Base-by-base conservation (phyloP, 495 filamentous ascomycete species). In the Pseudoneurospora amorphoporcata region DNA sequence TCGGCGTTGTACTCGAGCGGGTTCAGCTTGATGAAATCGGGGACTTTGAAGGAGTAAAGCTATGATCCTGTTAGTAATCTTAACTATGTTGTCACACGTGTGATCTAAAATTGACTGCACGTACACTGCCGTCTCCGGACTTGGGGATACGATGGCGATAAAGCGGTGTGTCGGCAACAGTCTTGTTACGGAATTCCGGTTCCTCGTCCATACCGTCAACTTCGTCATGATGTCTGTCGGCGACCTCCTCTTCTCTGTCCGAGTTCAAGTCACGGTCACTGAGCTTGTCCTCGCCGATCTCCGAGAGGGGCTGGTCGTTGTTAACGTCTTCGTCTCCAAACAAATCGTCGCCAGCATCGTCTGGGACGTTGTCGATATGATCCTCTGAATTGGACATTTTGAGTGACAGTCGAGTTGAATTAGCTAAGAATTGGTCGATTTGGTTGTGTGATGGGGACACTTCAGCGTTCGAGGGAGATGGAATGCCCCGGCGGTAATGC, bases 241-340 rank as follows among this genome's bases (percentile, higher is more conserved):
- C 69, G 8, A 76, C 79, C 9, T 84, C 82, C 38, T 86, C 85
- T 70, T 94, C 92, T 74, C 91, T 90, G n/a, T 90, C 94, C 10
- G 94, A 97, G 72, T 90, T 92, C 2, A 96, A 82, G 37, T 94
- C 92, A 65, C 88, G 86, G 77, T 97, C 93, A 76, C 88, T 90
- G 72, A 81, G 74, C 35, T 77, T 76, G 72, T 81, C 81, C 68
- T 77, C 79, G 29, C 53, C 53, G 37, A 75, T 42, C 65, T 79
- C 73, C 0, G 73, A 78, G 68, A 71, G 70, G 69, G 78, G 75
- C 65, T 76, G 40, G 76, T 68, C 80, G 84, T 80, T 84, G 77
- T 74, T 80, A 38, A 82, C 80, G 69, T 79, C 84, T 32, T 83
- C 84, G 68, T 83, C 84, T 19, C 91, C 92, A 71, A 94, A 94